Base-by-base conservation (phyloP, 257 asterid genomes). In the Oldenlandia corymbosa region DNA sequence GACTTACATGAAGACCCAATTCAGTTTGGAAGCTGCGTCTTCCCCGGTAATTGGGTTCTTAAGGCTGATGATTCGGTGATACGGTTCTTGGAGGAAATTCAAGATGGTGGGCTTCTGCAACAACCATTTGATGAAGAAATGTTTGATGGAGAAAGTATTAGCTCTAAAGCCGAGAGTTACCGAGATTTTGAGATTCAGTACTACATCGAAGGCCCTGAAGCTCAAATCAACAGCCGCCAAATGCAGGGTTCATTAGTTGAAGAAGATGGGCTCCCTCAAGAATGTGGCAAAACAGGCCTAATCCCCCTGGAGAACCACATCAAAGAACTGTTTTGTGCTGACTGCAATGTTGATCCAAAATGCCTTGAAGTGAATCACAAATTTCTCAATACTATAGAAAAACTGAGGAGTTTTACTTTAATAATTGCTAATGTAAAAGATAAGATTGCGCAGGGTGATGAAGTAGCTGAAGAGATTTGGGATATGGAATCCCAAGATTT, bases 71-170 rank as follows among this genome's bases (percentile, higher is more conserved):
- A 48, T 32, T 16, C 26, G 18, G 24, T 39, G 23, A 64, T 65
- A 26, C 63, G 39, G 62, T 57, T 21, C 67, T 73, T 55, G 50
- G 72, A 68, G 68, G 82, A 73, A 65, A 21, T 62, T 60, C 51
- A 64, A 66, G 73, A 60, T 1, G 75, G 75, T 46, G 80, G 74
- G 49, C 70, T 55, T 17, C 39, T 67, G 43, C 78, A 73, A 21
- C 78, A 75, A 63, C 76, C 70, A 1, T 64, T 61, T 5, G 75
- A 81, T 41, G 85, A 73, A 14, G 83, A 77, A 57, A 70, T 71
- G 2, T 61, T 62, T 4, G 73, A 78, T 42, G 83, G 72, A 58
- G 78, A 69, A 58, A 66, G 76, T 46, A 46, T 75, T 20, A 60
- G 50, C 62, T 78, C 89, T 30, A 63, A 34, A 21, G 23, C 49